These are phyloP conservation scores for Pseudevernia furfuracea DNA, from an alignment of 495 filamentous ascomycete genomes.

Conservation along the genomic window DNA sequence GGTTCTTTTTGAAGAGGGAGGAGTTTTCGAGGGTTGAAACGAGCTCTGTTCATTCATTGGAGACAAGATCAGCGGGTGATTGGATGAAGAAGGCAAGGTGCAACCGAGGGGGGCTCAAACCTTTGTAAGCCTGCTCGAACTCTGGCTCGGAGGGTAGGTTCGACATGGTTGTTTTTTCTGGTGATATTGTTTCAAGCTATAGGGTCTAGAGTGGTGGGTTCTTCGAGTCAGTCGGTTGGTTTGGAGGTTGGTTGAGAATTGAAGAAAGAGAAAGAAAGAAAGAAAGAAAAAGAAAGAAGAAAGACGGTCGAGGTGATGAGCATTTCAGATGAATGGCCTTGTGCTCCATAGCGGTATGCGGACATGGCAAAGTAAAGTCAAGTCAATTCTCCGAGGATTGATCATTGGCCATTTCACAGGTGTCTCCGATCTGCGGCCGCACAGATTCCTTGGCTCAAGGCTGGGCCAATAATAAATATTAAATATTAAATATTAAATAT, in stretches of 20 bases:
- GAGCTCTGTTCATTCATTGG: conserved; percentile 65
- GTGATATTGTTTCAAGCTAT: not conserved
- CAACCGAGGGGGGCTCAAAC: conserved; percentile 39
- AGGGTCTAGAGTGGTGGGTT: not conserved
- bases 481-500: no score
- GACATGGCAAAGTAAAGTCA: not conserved
- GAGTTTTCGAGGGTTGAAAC: conserved; percentile 88
- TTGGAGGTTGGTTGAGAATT: no score
- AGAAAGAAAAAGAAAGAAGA: not conserved
- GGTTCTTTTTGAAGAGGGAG: conserved; percentile 85
- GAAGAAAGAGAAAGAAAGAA: not conserved
- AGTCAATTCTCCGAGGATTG: not conserved
- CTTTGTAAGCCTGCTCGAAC: conserved; percentile 98
- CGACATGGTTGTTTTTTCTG: conserved; percentile 51
- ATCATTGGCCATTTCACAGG: no score
- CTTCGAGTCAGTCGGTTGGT: no score
- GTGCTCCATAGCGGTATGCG: not conserved
- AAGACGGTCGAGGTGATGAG: not conserved
- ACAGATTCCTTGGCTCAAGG: not conserved
- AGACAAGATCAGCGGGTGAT: conserved; percentile 1
- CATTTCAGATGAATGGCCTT: not conserved
- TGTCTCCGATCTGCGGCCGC: not conserved
- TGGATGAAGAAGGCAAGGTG: not conserved
- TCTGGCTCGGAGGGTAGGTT: conserved; percentile 86
- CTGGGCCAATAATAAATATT: no score